Conservation (phyloP, 352 stramenopile species). For the Phytophthora boehmeriae region DNA sequence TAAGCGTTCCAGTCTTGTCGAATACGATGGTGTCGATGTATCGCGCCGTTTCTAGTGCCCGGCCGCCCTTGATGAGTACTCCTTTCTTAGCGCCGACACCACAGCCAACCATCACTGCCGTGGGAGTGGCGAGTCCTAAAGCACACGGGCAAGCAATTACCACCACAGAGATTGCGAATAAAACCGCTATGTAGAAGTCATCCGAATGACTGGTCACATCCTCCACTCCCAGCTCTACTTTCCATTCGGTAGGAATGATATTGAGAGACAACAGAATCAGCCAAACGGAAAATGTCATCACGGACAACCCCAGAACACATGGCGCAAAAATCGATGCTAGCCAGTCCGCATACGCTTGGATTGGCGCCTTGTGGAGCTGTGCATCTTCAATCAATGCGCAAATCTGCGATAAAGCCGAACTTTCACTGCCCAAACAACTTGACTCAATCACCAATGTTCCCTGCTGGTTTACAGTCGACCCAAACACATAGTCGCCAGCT, state of each 20-base stretch:
- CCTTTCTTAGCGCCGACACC: conserved; percentile 86
- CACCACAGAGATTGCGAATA: conserved; percentile 90
- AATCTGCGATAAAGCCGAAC: conserved; percentile 75
- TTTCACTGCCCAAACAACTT: conserved; percentile 73
- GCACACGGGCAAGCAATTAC: conserved; percentile 90
- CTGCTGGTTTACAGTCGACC: conserved; percentile 84
- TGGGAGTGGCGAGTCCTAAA: conserved; percentile 83
- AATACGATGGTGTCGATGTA: conserved; percentile 92
- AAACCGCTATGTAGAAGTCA: conserved; percentile 70
- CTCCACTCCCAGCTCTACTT: conserved; percentile 27
- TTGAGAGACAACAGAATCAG: conserved; percentile 16
- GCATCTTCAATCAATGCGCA: conserved; percentile 88
- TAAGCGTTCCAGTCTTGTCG: conserved; percentile 95
- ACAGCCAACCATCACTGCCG: conserved; percentile 89
- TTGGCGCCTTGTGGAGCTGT: conserved; percentile 87
- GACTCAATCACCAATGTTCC: conserved; percentile 88
- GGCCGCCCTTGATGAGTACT: conserved; percentile 90
- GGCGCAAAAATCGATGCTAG: conserved; percentile 40
- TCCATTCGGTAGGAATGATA: conserved; percentile 20
- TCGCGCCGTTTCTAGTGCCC: conserved; percentile 76
- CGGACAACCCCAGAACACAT: conserved; percentile 21
- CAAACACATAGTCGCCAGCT: conserved; percentile 81
- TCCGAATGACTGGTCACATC: conserved; percentile 58
- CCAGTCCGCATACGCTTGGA: conserved; percentile 82
- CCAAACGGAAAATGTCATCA: conserved; percentile 28